A percentile compares a stretch with the other conserved stretches of the same genome.
phyloP scores from a whole-genome alignment of 164 flowering plant species.

The Annona squamosa region DNA sequence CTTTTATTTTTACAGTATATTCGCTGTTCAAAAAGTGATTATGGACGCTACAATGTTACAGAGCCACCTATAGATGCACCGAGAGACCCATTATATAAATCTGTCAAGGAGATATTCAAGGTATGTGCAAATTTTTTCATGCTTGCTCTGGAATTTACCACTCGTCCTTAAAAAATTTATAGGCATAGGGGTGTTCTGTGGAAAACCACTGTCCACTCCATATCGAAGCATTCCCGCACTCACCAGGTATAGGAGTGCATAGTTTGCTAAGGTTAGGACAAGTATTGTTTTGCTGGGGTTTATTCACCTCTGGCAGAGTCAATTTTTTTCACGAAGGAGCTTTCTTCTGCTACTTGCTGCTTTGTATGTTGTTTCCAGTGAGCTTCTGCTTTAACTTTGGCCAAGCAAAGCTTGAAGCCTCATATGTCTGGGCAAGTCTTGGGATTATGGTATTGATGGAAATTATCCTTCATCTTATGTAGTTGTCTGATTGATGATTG shows the following conservation, averaged over 20 bases:
- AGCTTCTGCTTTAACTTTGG: neutral
- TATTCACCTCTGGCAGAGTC: neutral
- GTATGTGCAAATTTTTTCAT: conserved; percentile 23
- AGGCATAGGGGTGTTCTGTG: too few relatives aligned
- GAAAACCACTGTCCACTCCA: too few relatives aligned
- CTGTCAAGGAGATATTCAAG: conserved; percentile 68
- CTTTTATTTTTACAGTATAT: conserved; percentile 49
- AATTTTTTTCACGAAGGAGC: neutral
- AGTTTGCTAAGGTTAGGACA: neutral
- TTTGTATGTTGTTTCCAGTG: neutral
- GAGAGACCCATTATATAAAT: conserved; percentile 82
- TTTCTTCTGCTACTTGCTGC: neutral
- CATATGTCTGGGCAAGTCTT: neutral
- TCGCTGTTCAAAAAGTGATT: conserved; percentile 83
- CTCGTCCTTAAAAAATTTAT: neutral
- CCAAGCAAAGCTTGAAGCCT: neutral
- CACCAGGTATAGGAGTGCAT: too few relatives aligned
- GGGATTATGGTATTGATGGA: neutral
- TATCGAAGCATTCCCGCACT: too few relatives aligned
- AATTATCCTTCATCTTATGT: neutral
- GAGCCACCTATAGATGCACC: conserved; percentile 96
- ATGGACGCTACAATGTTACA: conserved; percentile 74
- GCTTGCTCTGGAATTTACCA: neutral
- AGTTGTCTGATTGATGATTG: neutral
- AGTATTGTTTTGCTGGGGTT: neutral